phyloP scores from a whole-genome alignment of 2,329 filamentous ascomycete species.

The Cucurbitaria berberidis region DNA sequence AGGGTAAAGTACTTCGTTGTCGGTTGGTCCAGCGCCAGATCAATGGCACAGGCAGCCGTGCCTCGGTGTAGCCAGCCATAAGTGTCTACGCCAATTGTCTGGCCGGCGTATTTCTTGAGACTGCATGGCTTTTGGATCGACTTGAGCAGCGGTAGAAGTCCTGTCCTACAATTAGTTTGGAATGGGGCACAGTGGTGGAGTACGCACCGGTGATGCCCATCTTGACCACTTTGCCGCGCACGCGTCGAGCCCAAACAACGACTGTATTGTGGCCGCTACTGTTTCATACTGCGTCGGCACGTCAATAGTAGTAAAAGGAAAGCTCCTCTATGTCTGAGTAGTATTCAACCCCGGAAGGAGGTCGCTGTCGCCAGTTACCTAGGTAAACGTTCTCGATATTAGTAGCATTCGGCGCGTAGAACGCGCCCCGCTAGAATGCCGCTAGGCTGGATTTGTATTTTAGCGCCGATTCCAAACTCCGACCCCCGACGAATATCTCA shows the following conservation, averaged over 20 bases:
- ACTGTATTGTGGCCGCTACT: constrained; percentile 19
- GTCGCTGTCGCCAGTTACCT: not conserved
- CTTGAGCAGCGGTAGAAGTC: constrained; percentile 88
- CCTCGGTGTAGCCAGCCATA: constrained; percentile 99
- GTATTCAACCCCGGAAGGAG: not conserved
- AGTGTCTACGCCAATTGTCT: constrained; percentile 92
- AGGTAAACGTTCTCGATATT: constrained; percentile 18
- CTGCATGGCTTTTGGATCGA: constrained; percentile 91
- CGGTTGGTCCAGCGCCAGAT: constrained; percentile 85
- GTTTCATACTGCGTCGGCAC: constrained; percentile 20
- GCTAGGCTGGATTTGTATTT: constrained; percentile 2
- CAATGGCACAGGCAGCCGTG: constrained; percentile 86
- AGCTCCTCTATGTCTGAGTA: constrained; percentile 1
- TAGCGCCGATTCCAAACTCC: constrained; percentile 24
- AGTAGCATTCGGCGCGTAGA: constrained; percentile 26
- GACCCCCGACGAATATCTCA: constrained; percentile 24
- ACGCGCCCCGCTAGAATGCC: constrained; percentile 28
- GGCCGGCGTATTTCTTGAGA: constrained; percentile 83
- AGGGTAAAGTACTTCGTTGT: constrained; percentile 73
- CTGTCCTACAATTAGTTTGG: constrained; percentile 54
- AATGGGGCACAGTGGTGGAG: constrained; percentile 22
- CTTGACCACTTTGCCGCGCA: constrained; percentile 34
- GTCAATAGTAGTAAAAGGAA: constrained; percentile 1
- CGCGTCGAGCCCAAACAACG: constrained; percentile 34
- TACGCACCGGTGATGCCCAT: constrained; percentile 51